Evolutionary conservation across 306 rosid genomes (phyloP).

Genomic region (Trichosanthes truncata): DNA sequence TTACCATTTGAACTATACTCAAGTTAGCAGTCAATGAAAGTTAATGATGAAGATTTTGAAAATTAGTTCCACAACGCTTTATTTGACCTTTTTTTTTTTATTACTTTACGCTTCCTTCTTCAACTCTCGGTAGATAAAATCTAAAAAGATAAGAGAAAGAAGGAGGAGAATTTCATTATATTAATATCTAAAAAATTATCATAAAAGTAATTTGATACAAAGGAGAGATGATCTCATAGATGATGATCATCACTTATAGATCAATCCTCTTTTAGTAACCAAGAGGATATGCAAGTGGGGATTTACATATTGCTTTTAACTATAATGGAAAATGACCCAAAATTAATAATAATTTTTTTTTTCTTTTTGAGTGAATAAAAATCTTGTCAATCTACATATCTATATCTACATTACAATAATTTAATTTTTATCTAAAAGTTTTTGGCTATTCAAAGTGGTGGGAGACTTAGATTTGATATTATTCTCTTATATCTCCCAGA

Average conservation of each 20-base stretch:
- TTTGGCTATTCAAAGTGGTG: background rate
- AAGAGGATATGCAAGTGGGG: background rate
- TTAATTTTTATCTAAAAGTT: background rate
- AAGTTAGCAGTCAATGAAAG: too few species aligned
- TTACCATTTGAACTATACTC: too few species aligned
- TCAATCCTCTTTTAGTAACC: background rate
- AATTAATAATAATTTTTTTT: background rate
- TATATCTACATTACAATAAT: slow-evolving; percentile 6
- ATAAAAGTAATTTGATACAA: background rate
- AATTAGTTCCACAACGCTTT: background rate
- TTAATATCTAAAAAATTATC: background rate
- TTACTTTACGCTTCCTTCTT: background rate
- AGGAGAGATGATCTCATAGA: background rate
- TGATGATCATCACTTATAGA: background rate
- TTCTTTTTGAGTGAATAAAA: background rate
- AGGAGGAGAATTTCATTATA: background rate
- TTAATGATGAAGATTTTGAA: too few species aligned
- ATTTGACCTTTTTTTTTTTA: background rate
- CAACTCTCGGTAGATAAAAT: background rate
- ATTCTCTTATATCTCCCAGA: background rate
- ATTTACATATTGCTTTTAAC: background rate
- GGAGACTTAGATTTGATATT: background rate
- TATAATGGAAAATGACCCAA: slow-evolving; percentile 5
- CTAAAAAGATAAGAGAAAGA: too few species aligned
- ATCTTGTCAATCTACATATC: slow-evolving; percentile 9